phyloP scores from a whole-genome alignment of 2,329 filamentous ascomycete species.

The Zymoseptoria crescenta region DNA sequence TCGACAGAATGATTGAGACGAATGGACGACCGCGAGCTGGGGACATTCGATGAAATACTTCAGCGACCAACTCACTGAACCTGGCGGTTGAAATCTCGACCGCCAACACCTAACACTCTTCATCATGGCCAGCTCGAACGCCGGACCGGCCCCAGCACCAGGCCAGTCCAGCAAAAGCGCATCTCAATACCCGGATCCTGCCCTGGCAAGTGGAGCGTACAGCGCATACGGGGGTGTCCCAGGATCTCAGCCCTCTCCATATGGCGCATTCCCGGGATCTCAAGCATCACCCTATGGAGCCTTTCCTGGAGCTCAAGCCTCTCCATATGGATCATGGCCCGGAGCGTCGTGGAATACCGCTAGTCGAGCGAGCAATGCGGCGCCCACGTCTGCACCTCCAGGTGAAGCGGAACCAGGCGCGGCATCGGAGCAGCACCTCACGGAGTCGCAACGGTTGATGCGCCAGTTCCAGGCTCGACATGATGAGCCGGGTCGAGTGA shows the following conservation, averaged over 20 bases:
- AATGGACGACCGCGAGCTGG: background rate
- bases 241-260: background rate
- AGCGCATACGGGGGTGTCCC: background rate
- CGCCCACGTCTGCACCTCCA: background rate
- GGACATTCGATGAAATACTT: background rate
- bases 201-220: background rate
- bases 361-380: background rate
- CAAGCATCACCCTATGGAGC: background rate
- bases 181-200: background rate
- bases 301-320: slow-evolving; percentile 1
- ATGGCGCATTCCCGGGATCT: background rate
- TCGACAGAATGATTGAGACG: background rate
- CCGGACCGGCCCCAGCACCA: background rate
- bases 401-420: background rate
- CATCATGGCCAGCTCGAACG: background rate
- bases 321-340: background rate
- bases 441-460: background rate
- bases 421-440: background rate
- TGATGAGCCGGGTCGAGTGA: background rate
- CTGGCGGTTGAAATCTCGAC: background rate
- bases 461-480: background rate
- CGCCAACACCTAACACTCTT: background rate
- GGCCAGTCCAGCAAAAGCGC: background rate
- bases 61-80: background rate
- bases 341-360: background rate